Percentiles rank a stretch among this genome's conserved stretches.
These are phyloP conservation scores for Leccinum disarticulatum DNA, from an alignment of 768 basidiomycete genomes.

Conservation along the genomic window DNA sequence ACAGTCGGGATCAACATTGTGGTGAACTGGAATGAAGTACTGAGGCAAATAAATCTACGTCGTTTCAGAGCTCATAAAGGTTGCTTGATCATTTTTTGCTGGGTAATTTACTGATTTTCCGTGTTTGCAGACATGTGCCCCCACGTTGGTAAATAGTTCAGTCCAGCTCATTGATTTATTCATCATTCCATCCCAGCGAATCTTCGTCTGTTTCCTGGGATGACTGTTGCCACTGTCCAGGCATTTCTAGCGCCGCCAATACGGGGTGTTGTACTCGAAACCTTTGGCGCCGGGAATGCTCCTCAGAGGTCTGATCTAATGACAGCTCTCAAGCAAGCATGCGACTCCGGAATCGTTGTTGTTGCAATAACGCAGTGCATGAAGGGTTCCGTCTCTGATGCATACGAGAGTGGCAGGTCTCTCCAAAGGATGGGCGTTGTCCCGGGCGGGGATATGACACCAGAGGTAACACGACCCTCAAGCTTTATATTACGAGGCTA, in stretches of 20 bases:
- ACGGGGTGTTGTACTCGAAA: slow-evolving; percentile 83
- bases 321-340: slow-evolving; percentile 75
- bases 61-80: slow-evolving; percentile 84
- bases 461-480: slow-evolving; percentile 58
- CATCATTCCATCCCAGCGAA: slow-evolving; percentile 51
- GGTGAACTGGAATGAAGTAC: slow-evolving; percentile 86
- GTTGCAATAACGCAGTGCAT: slow-evolving; percentile 91
- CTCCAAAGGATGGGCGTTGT: slow-evolving; percentile 75
- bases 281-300: slow-evolving; percentile 92
- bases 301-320: slow-evolving; percentile 79
- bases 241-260: slow-evolving; percentile 76
- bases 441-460: slow-evolving; percentile 90
- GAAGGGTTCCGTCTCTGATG: slow-evolving; percentile 82
- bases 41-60: slow-evolving; percentile 76
- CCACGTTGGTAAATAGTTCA: slow-evolving; percentile 62
- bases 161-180: slow-evolving; percentile 3
- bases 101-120: slow-evolving; percentile 12
- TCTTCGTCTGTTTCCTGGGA: slow-evolving; percentile 85
- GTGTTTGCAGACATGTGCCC: slow-evolving; percentile 66
- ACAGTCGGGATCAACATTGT: slow-evolving; percentile 87
- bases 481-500: background rate
- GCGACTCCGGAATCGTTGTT: slow-evolving; percentile 78
- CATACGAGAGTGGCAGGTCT: slow-evolving; percentile 76
- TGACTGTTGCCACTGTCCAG: slow-evolving; percentile 68
- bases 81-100: slow-evolving; percentile 19